Percentiles rank a stretch among this genome's conserved stretches.
Conservation (phyloP, 2,329 filamentous ascomycete species). For the Calonectria pseudoreteaudii region DNA sequence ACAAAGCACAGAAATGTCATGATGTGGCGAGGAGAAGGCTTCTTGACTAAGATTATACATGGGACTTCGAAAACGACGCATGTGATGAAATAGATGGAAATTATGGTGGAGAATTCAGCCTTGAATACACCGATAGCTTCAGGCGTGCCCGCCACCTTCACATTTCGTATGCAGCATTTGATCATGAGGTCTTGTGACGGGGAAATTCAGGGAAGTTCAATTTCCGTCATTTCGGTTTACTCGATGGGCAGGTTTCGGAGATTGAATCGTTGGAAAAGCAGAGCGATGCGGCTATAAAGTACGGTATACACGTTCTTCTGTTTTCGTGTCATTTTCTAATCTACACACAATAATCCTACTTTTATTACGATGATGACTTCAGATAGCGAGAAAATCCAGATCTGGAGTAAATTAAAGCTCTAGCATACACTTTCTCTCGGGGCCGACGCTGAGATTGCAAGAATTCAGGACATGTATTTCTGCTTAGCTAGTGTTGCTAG, state of each 20-base stretch:
- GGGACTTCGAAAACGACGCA: neutral
- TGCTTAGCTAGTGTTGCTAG: no score
- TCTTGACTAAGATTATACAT: neutral
- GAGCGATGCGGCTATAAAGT: neutral
- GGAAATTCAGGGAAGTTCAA: neutral
- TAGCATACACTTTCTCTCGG: no score
- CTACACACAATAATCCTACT: neutral
- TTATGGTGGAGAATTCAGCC: neutral
- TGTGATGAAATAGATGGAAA: neutral
- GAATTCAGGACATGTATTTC: no score
- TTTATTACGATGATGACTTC: no score
- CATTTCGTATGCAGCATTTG: neutral
- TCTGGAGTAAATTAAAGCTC: no score
- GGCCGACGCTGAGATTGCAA: no score
- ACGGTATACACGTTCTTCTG: neutral
- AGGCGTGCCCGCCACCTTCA: neutral
- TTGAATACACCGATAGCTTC: neutral
- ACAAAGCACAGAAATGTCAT: neutral
- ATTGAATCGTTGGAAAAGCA: no score
- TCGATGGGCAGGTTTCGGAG: neutral
- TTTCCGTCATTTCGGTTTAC: neutral
- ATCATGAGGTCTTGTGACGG: neutral
- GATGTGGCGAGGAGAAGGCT: neutral
- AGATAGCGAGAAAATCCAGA: no score
- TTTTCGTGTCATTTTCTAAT: neutral